Conservation (phyloP, 2,329 filamentous ascomycete species). For the Fusarium duplospermum region DNA sequence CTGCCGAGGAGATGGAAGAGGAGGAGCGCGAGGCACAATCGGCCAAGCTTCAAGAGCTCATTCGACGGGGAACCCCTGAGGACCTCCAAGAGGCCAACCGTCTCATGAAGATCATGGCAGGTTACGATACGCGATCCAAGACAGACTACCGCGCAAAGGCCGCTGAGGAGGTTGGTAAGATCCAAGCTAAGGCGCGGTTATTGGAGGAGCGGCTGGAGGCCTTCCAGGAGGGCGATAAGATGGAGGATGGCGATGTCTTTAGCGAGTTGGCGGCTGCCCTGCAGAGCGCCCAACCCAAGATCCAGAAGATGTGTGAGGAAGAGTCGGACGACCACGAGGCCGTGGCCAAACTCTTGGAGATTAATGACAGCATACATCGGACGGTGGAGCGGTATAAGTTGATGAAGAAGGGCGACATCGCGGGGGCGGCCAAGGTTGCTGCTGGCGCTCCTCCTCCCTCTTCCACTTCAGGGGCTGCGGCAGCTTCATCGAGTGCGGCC, state of each 20-base stretch:
- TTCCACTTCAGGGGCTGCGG: slow-evolving; percentile 71
- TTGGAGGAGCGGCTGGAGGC: slow-evolving; percentile 92
- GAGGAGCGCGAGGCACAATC: slow-evolving; percentile 95
- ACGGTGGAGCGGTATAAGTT: slow-evolving; percentile 96
- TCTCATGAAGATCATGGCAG: slow-evolving; percentile 99
- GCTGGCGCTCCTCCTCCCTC: slow-evolving; percentile 72
- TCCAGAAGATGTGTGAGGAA: slow-evolving; percentile 99
- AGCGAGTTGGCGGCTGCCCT: slow-evolving; percentile 90
- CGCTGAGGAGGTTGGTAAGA: slow-evolving; percentile 92
- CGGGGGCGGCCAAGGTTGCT: slow-evolving; percentile 84
- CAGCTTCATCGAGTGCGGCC: slow-evolving; percentile 57
- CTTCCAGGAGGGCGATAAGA: slow-evolving; percentile 83
- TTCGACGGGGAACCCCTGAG: slow-evolving; percentile 89
- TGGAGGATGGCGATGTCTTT: slow-evolving; percentile 75
- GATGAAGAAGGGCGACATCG: slow-evolving; percentile 93
- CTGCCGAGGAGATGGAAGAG: slow-evolving; percentile 98
- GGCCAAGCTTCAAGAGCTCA: slow-evolving; percentile 97
- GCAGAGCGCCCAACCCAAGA: slow-evolving; percentile 95
- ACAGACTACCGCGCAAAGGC: slow-evolving; percentile 98
- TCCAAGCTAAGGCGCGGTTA: slow-evolving; percentile 93
- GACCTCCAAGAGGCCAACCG: slow-evolving; percentile 97
- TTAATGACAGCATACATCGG: slow-evolving; percentile 98
- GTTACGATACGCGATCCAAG: slow-evolving; percentile 94
- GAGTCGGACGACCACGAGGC: slow-evolving; percentile 97
- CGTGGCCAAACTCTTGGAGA: slow-evolving; percentile 93